Evolutionary conservation across 1,284 basidiomycete genomes (phyloP).

Genomic region (Austroboletus sp.): DNA sequence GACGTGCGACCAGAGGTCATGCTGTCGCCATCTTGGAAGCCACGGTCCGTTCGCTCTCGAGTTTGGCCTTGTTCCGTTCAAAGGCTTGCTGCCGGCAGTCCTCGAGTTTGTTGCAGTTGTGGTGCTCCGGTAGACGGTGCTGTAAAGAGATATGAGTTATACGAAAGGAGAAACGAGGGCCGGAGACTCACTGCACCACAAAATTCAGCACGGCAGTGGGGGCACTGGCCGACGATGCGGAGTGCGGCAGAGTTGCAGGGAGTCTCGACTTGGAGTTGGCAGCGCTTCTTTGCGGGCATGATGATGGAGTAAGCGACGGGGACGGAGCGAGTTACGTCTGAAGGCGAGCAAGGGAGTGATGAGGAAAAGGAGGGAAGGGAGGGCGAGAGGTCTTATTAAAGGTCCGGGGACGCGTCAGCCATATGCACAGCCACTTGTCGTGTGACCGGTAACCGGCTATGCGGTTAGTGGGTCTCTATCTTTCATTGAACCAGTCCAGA

Average conservation of each 20-base stretch:
- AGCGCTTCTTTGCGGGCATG: conserved; percentile 80
- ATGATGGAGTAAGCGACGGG: background rate
- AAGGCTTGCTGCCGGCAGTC: conserved; percentile 80
- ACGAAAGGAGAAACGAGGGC: conserved; percentile 7
- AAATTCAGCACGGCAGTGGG: conserved; percentile 69
- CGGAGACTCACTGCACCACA: conserved; percentile 61
- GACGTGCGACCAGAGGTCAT: conserved; percentile 34
- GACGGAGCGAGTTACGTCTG: background rate
- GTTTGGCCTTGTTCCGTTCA: conserved; percentile 75
- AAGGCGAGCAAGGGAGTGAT: background rate
- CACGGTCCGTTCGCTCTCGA: conserved; percentile 81
- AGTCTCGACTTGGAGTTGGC: conserved; percentile 61
- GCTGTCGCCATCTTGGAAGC: conserved; percentile 76
- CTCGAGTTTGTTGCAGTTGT: conserved; percentile 70
- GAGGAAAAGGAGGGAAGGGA: background rate
- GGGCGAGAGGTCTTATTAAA: conserved; percentile 24
- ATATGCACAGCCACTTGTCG: conserved; percentile 22
- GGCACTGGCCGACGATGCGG: conserved; percentile 75
- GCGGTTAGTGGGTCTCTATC: background rate
- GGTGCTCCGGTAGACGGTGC: conserved; percentile 81
- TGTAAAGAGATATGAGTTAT: conserved; percentile 29
- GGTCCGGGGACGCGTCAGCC: conserved; percentile 31
- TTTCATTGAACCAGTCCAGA: conserved; percentile 45
- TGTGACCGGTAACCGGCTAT: conserved; percentile 2
- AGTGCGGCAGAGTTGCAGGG: conserved; percentile 72